Evolutionary conservation across 2,329 filamentous ascomycete species (phyloP), one percentile per base, ranked within the genome.

Genomic region (Curvularia eragrostidis): DNA sequence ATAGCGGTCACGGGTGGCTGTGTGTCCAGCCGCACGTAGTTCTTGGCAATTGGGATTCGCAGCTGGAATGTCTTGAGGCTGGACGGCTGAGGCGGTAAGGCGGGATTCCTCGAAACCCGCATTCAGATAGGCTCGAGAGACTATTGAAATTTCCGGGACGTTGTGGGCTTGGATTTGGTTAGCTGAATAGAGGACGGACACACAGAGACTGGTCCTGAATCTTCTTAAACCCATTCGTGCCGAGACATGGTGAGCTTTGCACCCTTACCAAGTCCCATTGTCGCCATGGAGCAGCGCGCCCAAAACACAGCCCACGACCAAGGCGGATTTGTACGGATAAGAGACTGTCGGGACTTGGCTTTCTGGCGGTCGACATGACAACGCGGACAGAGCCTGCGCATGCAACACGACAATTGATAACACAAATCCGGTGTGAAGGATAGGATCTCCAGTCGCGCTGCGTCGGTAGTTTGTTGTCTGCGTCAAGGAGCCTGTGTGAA

Each of bases 21-120:
- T 49, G 28, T 44, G 34, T 36, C 48, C 55, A 58, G 55, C 51
- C 24, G 51, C 30, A 58, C 49, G 26, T 19, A 34, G 39, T 24
- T 19, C 46, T 54, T 58, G 51, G 51, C 51, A 21, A 19, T 10
- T 19, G 32, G 9, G 19, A 26, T 47, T 32, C 26, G 42, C 34
- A 47, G 21, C 51, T 13, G 42, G 42, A 42, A 18, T 24, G 32
- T 15, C 26, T 38, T 26, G 18, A 24, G 21, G 38, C 23, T 32
- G 19, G 18, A 46, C 30, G 21, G 46, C 55, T 54, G 30, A 54
- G 18, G 28, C 39, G 24, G 23, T 28, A 15, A 49, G 32, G 32
- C 18, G 34, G 15, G 21, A 39, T 38, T 28, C 23, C 18, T 49
- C 32, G 21, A 39, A 30, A 18, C 9, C 32, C 23, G 23, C 47